Percentiles rank a stretch among this genome's conserved stretches.
These are phyloP conservation scores for Nicotiana sylvestris DNA, from an alignment of 257 asterid genomes.

Conservation along the genomic window DNA sequence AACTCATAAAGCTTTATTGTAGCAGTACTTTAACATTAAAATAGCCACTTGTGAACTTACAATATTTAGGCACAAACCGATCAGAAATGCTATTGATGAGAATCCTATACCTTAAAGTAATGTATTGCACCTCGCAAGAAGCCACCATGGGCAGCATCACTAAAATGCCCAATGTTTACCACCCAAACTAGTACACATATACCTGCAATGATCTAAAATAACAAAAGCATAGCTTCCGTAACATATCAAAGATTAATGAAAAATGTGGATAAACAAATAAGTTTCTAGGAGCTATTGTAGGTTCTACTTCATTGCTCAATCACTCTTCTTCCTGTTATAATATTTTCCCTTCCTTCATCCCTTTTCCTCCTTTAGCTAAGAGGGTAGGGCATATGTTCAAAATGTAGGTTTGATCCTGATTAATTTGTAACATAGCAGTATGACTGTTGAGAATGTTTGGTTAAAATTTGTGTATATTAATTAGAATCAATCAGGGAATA, in stretches of 20 bases:
- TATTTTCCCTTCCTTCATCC: not conserved
- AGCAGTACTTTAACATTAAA: not conserved
- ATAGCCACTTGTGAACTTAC: not conserved
- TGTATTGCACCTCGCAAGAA: slow-evolving; percentile 92
- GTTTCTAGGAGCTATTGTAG: not conserved
- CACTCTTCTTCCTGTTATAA: not conserved
- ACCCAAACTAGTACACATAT: slow-evolving; percentile 95
- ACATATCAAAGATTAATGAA: slow-evolving; percentile 6
- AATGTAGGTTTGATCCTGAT: no score
- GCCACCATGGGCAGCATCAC: slow-evolving; percentile 98
- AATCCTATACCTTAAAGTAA: slow-evolving; percentile 76
- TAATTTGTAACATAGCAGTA: no score
- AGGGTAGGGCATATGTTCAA: no score
- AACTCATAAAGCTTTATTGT: not conserved
- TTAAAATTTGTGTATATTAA: no score
- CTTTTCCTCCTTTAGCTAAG: not conserved
- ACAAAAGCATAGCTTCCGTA: slow-evolving; percentile 26
- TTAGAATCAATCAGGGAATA: no score
- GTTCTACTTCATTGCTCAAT: not conserved
- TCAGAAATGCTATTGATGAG: not conserved
- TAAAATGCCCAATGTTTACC: slow-evolving; percentile 95
- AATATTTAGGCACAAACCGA: not conserved
- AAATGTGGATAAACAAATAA: not conserved
- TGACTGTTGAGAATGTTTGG: no score
- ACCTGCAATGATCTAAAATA: slow-evolving; percentile 92